phyloP scores from a whole-genome alignment of 2,329 filamentous ascomycete species.

The Pseudogymnoascus sp. region DNA sequence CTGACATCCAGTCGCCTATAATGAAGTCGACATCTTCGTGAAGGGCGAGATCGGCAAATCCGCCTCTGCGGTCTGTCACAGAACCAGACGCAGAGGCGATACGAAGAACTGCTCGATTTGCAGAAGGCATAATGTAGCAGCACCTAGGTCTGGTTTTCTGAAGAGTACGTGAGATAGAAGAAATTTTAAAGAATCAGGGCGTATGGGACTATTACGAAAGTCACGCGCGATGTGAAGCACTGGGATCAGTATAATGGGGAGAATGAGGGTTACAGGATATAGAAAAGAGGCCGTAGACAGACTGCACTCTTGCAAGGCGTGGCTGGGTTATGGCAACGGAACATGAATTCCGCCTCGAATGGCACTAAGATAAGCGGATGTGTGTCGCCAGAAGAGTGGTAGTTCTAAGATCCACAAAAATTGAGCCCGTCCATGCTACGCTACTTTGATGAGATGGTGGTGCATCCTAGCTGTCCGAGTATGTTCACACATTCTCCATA shows the following conservation, averaged over 20 bases:
- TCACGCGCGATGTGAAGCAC: background rate
- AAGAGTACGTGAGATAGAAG: background rate
- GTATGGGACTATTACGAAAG: background rate
- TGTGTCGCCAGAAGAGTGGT: background rate
- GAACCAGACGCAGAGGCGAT: conserved; percentile 31
- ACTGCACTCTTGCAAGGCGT: background rate
- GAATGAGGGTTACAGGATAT: background rate
- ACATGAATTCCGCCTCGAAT: background rate
- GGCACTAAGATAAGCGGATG: background rate
- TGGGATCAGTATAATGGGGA: background rate
- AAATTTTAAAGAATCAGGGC: background rate
- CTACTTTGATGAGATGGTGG: background rate
- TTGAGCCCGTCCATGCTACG: background rate
- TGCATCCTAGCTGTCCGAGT: background rate
- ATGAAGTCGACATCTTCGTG: conserved; percentile 39
- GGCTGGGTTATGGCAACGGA: background rate
- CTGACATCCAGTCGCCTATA: conserved; percentile 40
- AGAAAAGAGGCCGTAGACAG: background rate
- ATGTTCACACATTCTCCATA: background rate
- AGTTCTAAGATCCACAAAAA: background rate
- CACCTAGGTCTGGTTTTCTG: background rate
- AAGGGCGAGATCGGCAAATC: conserved; percentile 31
- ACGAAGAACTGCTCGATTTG: background rate
- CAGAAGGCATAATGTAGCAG: background rate
- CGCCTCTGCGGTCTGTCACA: conserved; percentile 35